These are phyloP conservation scores for Corynespora cassiicola DNA, from an alignment of 2,329 filamentous ascomycete species.

Conservation along the genomic window DNA sequence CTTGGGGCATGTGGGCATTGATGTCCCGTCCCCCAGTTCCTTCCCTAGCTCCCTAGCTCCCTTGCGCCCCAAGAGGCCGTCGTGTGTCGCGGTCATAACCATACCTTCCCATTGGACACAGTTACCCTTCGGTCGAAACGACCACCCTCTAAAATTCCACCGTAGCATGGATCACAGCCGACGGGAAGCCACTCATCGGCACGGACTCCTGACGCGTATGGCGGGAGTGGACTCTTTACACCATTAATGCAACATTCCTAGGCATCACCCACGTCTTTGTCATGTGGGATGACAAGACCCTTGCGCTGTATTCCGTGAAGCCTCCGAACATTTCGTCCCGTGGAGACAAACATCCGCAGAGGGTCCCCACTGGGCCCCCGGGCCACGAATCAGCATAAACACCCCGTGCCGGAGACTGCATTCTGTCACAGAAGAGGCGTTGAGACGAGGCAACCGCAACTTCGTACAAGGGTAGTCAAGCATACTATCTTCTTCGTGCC, in stretches of 20 bases:
- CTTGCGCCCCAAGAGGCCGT: constrained; percentile 12
- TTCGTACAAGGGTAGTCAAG: constrained; percentile 12
- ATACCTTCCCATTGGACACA: constrained; percentile 21
- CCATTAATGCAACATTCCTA: constrained; percentile 11
- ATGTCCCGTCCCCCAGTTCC: constrained; percentile 6
- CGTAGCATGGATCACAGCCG: constrained; percentile 16
- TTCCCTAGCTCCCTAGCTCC: constrained; percentile 9
- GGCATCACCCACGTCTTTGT: constrained; percentile 21
- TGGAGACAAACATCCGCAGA: constrained; percentile 21
- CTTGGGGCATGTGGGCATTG: constrained; percentile 5
- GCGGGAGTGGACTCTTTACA: too few species aligned
- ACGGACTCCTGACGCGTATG: too few species aligned
- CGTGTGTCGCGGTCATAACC: constrained; percentile 4
- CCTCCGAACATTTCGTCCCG: constrained; percentile 7
- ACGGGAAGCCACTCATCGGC: constrained; percentile 4
- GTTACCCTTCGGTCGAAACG: constrained; percentile 12
- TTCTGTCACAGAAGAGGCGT: constrained; percentile 26
- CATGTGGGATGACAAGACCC: too few species aligned
- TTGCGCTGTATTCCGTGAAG: too few species aligned
- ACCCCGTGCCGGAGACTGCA: constrained; percentile 11
- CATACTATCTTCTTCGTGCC: constrained; percentile 9
- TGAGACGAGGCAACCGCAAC: constrained; percentile 37
- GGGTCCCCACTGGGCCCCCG: constrained; percentile 12
- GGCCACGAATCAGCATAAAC: constrained; percentile 26
- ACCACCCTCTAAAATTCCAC: constrained; percentile 18